Conservation (phyloP, 2,329 filamentous ascomycete species). For the Claviceps quebecensis region DNA sequence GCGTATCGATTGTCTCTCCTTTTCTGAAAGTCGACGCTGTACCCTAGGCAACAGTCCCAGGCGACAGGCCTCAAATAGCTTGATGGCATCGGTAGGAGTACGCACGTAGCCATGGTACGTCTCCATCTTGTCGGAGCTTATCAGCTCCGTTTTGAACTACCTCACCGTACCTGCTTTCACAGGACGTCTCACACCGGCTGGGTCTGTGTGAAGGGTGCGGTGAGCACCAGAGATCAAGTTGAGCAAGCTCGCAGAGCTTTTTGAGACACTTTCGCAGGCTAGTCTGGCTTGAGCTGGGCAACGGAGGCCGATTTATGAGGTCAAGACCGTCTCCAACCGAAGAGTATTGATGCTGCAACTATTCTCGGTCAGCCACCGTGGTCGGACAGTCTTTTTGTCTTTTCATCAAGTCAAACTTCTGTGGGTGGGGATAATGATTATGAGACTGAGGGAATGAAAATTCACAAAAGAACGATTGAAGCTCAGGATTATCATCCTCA, state of each 20-base stretch:
- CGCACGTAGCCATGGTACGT: conserved; percentile 92
- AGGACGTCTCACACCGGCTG: conserved; percentile 4
- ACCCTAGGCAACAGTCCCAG: conserved; percentile 81
- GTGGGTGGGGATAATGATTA: too few relatives aligned
- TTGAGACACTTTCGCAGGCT: neutral
- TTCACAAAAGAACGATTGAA: too few relatives aligned
- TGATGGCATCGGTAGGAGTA: conserved; percentile 92
- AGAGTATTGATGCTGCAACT: neutral
- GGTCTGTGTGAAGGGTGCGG: neutral
- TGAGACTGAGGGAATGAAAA: too few relatives aligned
- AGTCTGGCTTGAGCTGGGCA: too few relatives aligned
- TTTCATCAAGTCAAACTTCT: neutral
- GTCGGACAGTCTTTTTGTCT: neutral
- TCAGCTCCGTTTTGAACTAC: conserved; percentile 10
- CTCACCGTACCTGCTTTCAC: conserved; percentile 9
- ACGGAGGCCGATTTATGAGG: neutral
- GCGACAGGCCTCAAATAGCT: conserved; percentile 94
- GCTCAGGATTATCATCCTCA: too few relatives aligned
- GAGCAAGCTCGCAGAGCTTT: neutral
- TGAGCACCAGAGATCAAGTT: neutral
- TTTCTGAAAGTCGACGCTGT: conserved; percentile 85
- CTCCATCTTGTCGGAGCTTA: conserved; percentile 53
- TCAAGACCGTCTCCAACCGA: neutral
- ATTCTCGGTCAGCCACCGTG: neutral
- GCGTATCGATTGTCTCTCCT: conserved; percentile 89